Percentiles rank a stretch among this genome's conserved stretches.
Conservation (phyloP, 176 grass and related monocot species). For the Avena insularis region DNA sequence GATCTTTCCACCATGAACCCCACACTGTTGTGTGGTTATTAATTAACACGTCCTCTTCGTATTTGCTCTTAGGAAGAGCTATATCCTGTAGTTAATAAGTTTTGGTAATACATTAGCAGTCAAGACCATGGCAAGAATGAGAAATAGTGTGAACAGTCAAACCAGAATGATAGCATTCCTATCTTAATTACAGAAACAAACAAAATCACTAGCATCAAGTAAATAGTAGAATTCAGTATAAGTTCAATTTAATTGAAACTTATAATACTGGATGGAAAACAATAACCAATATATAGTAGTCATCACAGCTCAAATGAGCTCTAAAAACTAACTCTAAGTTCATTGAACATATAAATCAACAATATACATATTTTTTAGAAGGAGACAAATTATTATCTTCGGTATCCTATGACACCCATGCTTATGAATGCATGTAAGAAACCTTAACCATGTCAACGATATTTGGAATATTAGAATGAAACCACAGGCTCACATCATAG, state of each 20-base stretch:
- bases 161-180: background rate
- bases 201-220: background rate
- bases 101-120: slow-evolving; percentile 7
- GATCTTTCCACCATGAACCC: slow-evolving; percentile 99
- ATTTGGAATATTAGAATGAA: background rate
- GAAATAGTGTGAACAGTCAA: slow-evolving; percentile 12
- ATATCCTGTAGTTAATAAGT: slow-evolving; percentile 59
- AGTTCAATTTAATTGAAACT: background rate
- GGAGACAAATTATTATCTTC: background rate
- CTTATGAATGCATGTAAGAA: background rate
- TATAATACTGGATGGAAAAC: background rate
- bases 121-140: slow-evolving; percentile 6
- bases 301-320: background rate
- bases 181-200: background rate
- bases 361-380: background rate
- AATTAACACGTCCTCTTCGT: slow-evolving; percentile 89
- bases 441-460: background rate
- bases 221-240: slow-evolving; percentile 15
- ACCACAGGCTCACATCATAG: background rate
- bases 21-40: slow-evolving; percentile 93
- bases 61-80: slow-evolving; percentile 89
- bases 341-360: background rate
- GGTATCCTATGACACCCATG: background rate
- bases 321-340: slow-evolving; percentile 17
- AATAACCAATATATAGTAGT: background rate